Percentiles rank a stretch among this genome's conserved stretches.
Conservation (phyloP, 225 moss, liverwort and hornwort species). For the Climacium dendroides region DNA sequence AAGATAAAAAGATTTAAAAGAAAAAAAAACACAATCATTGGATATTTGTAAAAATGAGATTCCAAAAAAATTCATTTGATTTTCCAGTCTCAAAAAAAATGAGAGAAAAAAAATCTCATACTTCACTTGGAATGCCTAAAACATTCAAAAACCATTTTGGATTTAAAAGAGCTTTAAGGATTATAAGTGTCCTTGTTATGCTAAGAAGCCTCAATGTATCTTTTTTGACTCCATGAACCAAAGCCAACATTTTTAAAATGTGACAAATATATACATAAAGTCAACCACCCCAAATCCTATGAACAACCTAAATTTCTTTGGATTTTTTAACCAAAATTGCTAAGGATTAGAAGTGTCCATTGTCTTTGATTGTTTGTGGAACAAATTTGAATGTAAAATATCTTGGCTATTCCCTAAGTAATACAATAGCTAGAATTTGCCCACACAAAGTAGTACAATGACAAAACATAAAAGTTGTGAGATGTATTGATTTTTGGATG, state of each 20-base stretch:
- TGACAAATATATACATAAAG: neutral
- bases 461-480: neutral
- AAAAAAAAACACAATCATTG: neutral
- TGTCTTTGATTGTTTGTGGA: too few species aligned
- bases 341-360: too few species aligned
- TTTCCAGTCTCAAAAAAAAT: neutral
- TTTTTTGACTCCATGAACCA: neutral
- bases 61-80: rapidly evolving
- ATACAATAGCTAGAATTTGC: neutral
- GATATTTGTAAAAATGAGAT: neutral
- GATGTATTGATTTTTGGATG: neutral
- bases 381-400: neutral
- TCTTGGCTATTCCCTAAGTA: rapidly evolving
- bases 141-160: neutral
- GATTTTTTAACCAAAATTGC: neutral
- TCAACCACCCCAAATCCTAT: rapidly evolving
- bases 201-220: neutral
- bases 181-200: neutral
- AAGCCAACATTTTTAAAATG: neutral
- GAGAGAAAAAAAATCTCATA: neutral
- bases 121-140: neutral
- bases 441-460: neutral
- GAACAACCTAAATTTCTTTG: neutral
- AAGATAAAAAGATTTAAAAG: too few species aligned
- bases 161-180: neutral